Conservation (phyloP, 257 asterid genomes). For the Asclepias syriaca region DNA sequence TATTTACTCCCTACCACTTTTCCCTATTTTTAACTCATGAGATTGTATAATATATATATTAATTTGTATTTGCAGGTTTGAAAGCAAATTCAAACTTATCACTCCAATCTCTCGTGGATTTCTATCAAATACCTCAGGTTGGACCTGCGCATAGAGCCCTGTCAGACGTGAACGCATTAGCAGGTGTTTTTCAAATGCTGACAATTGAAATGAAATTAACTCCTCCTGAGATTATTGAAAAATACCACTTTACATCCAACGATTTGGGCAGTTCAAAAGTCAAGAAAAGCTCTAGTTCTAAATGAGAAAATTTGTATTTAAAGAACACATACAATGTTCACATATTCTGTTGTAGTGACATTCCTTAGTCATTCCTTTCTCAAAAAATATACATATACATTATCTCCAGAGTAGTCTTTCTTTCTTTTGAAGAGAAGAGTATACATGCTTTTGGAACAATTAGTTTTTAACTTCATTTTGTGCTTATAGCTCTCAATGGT, state of each 20-base stretch:
- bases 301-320: not conserved
- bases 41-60: constrained; percentile 2
- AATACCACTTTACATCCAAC: constrained; percentile 38
- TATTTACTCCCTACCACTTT: not conserved
- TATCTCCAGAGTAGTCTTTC: not conserved
- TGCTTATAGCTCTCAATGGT: not conserved
- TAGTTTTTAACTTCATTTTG: not conserved
- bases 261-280: constrained; percentile 23
- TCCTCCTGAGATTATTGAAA: constrained; percentile 41
- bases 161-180: constrained; percentile 60
- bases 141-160: constrained; percentile 85
- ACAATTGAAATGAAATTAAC: constrained; percentile 56
- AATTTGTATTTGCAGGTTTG: constrained; percentile 36
- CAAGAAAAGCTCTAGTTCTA: constrained; percentile 27
- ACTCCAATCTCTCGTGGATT: constrained; percentile 58
- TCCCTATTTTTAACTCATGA: not conserved
- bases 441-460: not conserved
- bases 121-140: constrained; percentile 45
- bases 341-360: not conserved
- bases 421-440: not conserved
- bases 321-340: not conserved
- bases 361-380: not conserved
- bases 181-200: constrained; percentile 63
- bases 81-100: constrained; percentile 32
- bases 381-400: not conserved